Evolutionary conservation across 192 early-diverging fungal genomes (phyloP), one percentile per base, ranked within the genome.

Genomic region (Diversispora eburnea): DNA sequence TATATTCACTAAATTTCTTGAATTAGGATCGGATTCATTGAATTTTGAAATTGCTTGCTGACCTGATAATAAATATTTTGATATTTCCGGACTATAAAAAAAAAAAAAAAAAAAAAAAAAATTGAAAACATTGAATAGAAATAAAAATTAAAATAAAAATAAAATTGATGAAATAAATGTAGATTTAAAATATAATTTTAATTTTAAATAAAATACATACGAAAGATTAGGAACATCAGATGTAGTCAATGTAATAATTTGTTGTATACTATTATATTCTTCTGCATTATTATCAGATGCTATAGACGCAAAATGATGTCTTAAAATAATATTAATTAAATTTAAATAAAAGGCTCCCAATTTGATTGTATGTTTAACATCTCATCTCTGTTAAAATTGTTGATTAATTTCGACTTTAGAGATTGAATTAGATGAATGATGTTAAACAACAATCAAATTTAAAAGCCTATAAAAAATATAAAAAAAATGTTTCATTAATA

Each of bases 281-380:
- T 86, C 79, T 5, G 92, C 88, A 41, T 93, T 86, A 73, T 97
- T 97, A 76, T 90, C 85, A 12, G 85, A 84, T 7, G 91, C 92
- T 33, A 97, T 75, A 61, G 95, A 88, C 19, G 80, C 77, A 77
- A 92, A 97, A 77, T 97, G 94, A 75, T 85, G 91, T 47, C 84
- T 91, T 70, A 55, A 33, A 33, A 33, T 33, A n/a, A n/a, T n/a
- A n/a, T n/a, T n/a, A n/a, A n/a, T 33, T 1, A 33, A 33, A 33
- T 33, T 33, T 33, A 33, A 33, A 33, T 33, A 33, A 33, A 33
- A 33, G 25, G 25, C 25, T 33, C 2, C 25, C 25, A 33, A 33
- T 33, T 33, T 33, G 25, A 33, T 33, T 33, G 25, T 33, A 33
- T 33, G 25, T 33, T 33, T 33, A 33, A 33, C 25, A 33, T 33